phyloP scores from a whole-genome alignment of 1,139 yeast species.

The Candida buenavistaensis region DNA sequence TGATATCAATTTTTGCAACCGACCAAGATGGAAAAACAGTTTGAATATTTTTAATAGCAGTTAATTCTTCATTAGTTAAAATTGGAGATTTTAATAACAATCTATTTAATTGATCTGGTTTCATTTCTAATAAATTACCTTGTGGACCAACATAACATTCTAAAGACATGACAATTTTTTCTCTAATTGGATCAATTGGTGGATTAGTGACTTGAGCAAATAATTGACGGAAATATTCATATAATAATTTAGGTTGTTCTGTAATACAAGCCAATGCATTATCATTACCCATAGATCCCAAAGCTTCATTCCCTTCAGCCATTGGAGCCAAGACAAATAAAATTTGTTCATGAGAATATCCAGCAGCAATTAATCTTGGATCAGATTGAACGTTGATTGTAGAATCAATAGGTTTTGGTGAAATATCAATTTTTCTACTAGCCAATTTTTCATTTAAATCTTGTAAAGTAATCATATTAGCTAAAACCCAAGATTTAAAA shows the following conservation, averaged over 20 bases:
- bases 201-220: conserved; percentile 99
- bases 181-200: conserved; percentile 97
- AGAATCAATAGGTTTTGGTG: conserved; percentile 22
- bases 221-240: conserved; percentile 92
- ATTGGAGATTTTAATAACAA: conserved; percentile 82
- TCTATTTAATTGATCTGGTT: conserved; percentile 88
- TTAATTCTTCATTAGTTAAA: conserved; percentile 68
- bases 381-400: conserved; percentile 65
- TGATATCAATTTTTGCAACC: conserved; percentile 77
- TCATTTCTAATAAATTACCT: conserved; percentile 92
- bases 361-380: conserved; percentile 82
- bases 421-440: conserved; percentile 43
- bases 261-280: conserved; percentile 95
- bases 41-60: conserved; percentile 70
- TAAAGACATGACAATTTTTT: conserved; percentile 92
- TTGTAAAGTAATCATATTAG: conserved; percentile 80
- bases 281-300: conserved; percentile 99
- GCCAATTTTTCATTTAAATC: conserved; percentile 65
- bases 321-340: conserved; percentile 84
- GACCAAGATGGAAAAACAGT: conserved; percentile 86
- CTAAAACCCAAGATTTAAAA: conserved; percentile 90
- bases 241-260: conserved; percentile 85
- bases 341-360: conserved; percentile 91
- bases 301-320: conserved; percentile 95
- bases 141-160: conserved; percentile 98